Evolutionary conservation across 192 early-diverging fungal genomes (phyloP).

Genomic region (Chytriomyces confervae): DNA sequence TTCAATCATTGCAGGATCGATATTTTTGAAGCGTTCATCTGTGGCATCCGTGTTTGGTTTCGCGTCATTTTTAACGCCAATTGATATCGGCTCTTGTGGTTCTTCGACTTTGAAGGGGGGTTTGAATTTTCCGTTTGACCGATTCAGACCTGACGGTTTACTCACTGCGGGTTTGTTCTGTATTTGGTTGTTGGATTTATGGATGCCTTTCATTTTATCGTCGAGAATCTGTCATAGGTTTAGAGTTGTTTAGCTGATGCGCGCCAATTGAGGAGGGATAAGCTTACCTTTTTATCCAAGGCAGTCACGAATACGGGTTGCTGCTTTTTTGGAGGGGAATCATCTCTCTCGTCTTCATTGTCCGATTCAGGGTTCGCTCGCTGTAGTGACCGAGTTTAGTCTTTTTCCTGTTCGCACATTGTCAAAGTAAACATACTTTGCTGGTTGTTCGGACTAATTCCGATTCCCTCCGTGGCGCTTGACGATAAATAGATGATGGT

Average conservation of each 20-base stretch:
- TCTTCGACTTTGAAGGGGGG: constrained; percentile 30
- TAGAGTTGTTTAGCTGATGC: neutral
- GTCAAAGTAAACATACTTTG: neutral
- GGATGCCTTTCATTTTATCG: constrained; percentile 18
- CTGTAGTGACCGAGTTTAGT: neutral
- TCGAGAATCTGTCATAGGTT: neutral
- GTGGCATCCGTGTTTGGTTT: constrained; percentile 19
- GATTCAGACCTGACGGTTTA: constrained; percentile 5
- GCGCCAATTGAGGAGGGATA: neutral
- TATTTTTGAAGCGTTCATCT: constrained; percentile 81
- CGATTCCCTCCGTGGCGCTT: neutral
- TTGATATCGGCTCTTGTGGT: neutral
- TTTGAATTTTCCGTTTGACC: constrained; percentile 22
- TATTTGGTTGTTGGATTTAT: neutral
- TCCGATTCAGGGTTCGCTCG: neutral
- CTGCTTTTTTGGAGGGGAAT: neutral
- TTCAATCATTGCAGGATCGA: constrained; percentile 88
- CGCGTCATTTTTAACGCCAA: neutral
- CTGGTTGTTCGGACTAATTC: neutral
- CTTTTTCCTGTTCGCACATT: neutral
- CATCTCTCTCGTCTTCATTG: neutral
- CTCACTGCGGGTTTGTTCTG: neutral
- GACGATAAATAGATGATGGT: neutral
- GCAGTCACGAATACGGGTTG: constrained; percentile 2
- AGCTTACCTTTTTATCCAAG: constrained; percentile 15